These are phyloP conservation scores for Salix purpurea DNA, from an alignment of 345 rosid species.

Conservation along the genomic window DNA sequence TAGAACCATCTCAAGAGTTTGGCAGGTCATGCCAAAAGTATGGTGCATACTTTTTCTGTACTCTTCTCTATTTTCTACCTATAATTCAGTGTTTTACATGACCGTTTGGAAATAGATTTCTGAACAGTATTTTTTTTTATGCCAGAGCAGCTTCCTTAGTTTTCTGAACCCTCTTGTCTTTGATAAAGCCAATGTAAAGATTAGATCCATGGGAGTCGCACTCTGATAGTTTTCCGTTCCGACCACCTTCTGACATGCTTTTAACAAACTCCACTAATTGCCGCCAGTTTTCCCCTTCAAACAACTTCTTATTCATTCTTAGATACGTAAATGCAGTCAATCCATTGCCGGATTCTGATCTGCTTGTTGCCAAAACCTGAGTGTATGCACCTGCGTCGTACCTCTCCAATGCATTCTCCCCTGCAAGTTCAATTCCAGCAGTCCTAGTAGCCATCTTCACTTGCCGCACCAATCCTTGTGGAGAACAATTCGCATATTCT, in stretches of 20 bases:
- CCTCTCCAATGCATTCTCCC: constrained; percentile 89
- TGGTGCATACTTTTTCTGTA: constrained; percentile 10
- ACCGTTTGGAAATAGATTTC: too few relatives aligned
- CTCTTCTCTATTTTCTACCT: constrained; percentile 3
- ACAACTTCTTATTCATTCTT: constrained; percentile 80
- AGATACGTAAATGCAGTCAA: constrained; percentile 80
- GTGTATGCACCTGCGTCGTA: constrained; percentile 66
- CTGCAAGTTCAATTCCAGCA: constrained; percentile 68
- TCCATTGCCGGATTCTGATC: constrained; percentile 68
- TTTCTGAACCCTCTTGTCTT: constrained; percentile 29
- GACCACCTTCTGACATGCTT: constrained; percentile 73
- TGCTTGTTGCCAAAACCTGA: constrained; percentile 72
- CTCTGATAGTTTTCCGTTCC: constrained; percentile 44
- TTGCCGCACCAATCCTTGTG: constrained; percentile 83
- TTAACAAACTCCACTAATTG: constrained; percentile 70
- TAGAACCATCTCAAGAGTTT: constrained; percentile 7
- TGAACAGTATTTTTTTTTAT: constrained; percentile 11
- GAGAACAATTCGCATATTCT: constrained; percentile 67
- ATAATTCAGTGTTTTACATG: constrained; percentile 3
- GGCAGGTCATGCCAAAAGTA: constrained; percentile 24
- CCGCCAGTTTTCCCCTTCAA: constrained; percentile 81
- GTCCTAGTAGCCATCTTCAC: constrained; percentile 64
- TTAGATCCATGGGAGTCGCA: constrained; percentile 48
- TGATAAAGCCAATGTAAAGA: constrained; percentile 63
- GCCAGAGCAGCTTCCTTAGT: constrained; percentile 47